Evolutionary conservation across 1,284 basidiomycete species (phyloP), one percentile per base, ranked within the genome.

Genomic region (Cutaneotrichosporon daszewskae): DNA sequence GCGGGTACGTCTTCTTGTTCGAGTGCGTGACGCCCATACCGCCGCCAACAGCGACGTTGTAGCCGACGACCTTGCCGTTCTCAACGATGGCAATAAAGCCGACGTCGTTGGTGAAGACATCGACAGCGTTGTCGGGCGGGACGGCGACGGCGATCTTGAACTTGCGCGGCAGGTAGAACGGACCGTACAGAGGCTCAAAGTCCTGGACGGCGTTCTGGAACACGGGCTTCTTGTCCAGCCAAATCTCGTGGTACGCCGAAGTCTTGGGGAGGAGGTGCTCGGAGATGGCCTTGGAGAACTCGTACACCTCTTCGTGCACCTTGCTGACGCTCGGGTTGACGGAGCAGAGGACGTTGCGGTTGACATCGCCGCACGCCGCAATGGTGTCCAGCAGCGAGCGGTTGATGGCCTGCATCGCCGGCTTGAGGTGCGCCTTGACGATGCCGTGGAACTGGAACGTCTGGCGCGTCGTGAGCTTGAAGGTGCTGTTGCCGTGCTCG

Each of bases 361-460:
- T 63, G 43, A 98, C 95, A 68, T 99, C 94, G 68, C 94, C 95
- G 62, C 95, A 98, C 22, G 95, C 94, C 36, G 94, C 94, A 51
- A 98, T 82, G 5, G 95, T 98, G 73, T 98, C 95, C 50, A 99
- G 77, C 59, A 96, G 69, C 24, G 79, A 83, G 48, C 84, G 79
- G 75, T 98, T 99, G 72, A 98, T 97, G 46, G 84, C 88, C 74
- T 95, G 90, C 66, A 99, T 97, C 17, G 91, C 87, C 31, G 85
- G 82, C 76, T 98, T 98, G 69, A 98, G 74, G 70, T 98, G 88
- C 55, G 80, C 79, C 78, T 99, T 99, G 76, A 98, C 64, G 57
- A 99, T 85, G 51, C 94, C 94, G 72, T 99, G 94, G 79, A 96
- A 98, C 75, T 99, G 94, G 83, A 97, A 97, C n/a, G 95, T 98